These are phyloP conservation scores for Arxiozyma heterogenica DNA, from an alignment of 1,139 yeast genomes.

Conservation along the genomic window DNA sequence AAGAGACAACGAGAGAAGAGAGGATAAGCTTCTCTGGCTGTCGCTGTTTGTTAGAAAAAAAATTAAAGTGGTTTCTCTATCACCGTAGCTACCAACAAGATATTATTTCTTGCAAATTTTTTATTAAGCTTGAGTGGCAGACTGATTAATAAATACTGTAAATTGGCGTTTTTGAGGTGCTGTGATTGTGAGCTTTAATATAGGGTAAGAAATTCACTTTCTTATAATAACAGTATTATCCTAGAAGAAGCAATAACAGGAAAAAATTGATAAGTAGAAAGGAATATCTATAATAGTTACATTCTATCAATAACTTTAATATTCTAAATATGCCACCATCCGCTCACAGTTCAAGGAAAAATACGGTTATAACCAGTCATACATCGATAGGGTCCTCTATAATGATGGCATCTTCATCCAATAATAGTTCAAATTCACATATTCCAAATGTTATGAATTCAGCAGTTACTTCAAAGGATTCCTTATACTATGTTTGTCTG, in stretches of 20 bases:
- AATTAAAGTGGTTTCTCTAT: too few species aligned
- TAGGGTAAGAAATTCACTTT: too few species aligned
- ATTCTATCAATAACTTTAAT: too few species aligned
- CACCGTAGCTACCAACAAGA: neutral
- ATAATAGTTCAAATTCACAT: neutral
- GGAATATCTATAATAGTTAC: too few species aligned
- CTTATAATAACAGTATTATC: too few species aligned
- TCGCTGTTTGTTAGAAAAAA: too few species aligned
- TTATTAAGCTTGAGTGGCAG: neutral
- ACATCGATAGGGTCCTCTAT: constrained; percentile 1
- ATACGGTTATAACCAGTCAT: neutral
- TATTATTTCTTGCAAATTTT: neutral
- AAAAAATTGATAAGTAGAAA: too few species aligned
- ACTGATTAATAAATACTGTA: too few species aligned
- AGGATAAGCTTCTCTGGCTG: too few species aligned
- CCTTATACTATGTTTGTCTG: constrained; percentile 65
- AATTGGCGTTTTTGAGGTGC: neutral
- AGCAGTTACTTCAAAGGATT: constrained; percentile 57
- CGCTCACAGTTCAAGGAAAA: neutral
- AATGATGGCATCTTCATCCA: constrained; percentile 3
- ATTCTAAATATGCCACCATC: neutral
- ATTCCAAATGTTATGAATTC: constrained; percentile 39
- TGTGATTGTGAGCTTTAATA: neutral
- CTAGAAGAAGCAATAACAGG: too few species aligned
- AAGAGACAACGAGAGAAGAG: neutral